phyloP scores from a whole-genome alignment of 306 rosid genomes.

The Elaeagnus macrophylla region DNA sequence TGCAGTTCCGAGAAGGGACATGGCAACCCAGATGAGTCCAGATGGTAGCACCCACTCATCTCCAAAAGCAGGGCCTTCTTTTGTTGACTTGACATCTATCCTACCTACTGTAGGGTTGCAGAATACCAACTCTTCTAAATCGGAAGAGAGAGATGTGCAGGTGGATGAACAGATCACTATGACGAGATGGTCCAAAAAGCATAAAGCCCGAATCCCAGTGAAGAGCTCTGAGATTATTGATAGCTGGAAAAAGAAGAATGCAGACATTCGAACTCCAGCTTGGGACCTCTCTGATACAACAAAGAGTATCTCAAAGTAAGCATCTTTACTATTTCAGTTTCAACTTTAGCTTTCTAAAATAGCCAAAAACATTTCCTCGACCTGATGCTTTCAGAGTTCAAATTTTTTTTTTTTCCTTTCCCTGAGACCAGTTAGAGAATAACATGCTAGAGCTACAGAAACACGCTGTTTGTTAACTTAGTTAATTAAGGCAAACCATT shows the following conservation, averaged over 20 bases:
- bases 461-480: too few species aligned
- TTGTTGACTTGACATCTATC: constrained; percentile 49
- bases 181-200: constrained; percentile 97
- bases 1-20: constrained; percentile 79
- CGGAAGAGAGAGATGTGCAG: constrained; percentile 83
- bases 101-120: constrained; percentile 45
- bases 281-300: constrained; percentile 54
- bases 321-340: constrained; percentile 6
- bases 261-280: constrained; percentile 37
- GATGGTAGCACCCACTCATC: constrained; percentile 69
- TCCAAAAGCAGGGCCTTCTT: constrained; percentile 43
- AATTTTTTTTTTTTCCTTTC: too few species aligned
- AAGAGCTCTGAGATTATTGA: constrained; percentile 56
- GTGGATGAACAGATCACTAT: constrained; percentile 87
- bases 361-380: too few species aligned
- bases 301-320: constrained; percentile 66
- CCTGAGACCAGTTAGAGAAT: neutral
- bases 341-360: neutral
- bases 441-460: too few species aligned
- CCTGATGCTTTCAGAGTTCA: neutral
- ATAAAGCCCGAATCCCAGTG: constrained; percentile 53
- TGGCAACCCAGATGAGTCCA: constrained; percentile 99
- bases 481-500: too few species aligned
- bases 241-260: constrained; percentile 58
- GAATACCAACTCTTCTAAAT: constrained; percentile 43